Conservation (phyloP, 1,139 yeast species). For the Debaryomyces sp. region DNA sequence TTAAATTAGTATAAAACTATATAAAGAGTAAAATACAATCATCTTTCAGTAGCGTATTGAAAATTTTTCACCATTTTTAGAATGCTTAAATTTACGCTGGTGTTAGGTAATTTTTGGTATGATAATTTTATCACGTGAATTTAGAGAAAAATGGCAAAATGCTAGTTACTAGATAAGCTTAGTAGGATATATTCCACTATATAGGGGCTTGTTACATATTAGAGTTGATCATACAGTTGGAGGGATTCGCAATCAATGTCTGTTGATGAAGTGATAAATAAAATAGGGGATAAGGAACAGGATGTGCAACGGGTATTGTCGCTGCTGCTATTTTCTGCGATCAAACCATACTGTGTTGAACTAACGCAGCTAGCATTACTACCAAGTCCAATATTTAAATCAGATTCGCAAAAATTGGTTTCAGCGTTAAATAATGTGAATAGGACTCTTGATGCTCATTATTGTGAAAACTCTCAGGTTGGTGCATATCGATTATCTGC, state of each 20-base stretch:
- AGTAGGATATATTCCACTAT: background rate
- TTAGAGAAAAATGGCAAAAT: background rate
- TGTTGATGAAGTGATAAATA: conserved; percentile 1
- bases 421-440: conserved; percentile 13
- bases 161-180: background rate
- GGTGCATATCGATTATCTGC: conserved; percentile 28
- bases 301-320: conserved; percentile 21
- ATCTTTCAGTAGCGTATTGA: background rate
- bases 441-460: conserved; percentile 18
- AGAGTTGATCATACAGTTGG: background rate
- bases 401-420: conserved; percentile 16
- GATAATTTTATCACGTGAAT: background rate
- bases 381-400: conserved; percentile 17
- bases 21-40: background rate
- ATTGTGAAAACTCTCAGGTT: conserved; percentile 12
- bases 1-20: background rate
- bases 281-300: background rate
- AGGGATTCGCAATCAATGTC: background rate
- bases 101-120: background rate
- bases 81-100: background rate
- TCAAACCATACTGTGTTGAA: conserved; percentile 40
- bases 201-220: background rate
- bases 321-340: conserved; percentile 28
- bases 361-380: conserved; percentile 26
- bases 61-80: background rate